phyloP scores from a whole-genome alignment of 768 basidiomycete genomes.

The Russula sp. region DNA sequence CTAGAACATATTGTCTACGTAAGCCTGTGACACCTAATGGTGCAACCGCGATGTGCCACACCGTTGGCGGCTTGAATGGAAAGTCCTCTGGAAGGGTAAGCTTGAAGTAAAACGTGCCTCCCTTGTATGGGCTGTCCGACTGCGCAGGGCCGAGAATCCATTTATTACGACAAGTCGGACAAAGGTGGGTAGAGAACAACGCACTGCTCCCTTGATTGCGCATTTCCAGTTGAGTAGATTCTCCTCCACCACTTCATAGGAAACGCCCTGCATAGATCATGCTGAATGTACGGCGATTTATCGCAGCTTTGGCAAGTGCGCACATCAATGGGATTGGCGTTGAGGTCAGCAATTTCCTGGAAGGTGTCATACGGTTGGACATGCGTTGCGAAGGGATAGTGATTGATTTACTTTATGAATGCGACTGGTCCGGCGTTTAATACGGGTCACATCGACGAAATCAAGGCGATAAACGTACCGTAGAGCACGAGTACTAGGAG shows the following conservation, averaged over 20 bases:
- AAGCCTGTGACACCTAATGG: not conserved
- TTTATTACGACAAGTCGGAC: slow-evolving; percentile 14
- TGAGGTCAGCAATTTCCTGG: slow-evolving; percentile 65
- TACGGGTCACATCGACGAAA: not conserved
- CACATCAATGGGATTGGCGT: slow-evolving; percentile 60
- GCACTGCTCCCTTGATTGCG: slow-evolving; percentile 64
- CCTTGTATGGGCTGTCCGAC: slow-evolving; percentile 78
- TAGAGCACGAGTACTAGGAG: not conserved
- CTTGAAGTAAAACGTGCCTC: slow-evolving; percentile 71
- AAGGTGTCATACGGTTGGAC: slow-evolving; percentile 1
- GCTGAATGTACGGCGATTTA: slow-evolving; percentile 12
- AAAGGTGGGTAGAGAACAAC: slow-evolving; percentile 32
- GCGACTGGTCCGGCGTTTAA: slow-evolving; percentile 40
- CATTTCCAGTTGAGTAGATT: slow-evolving; percentile 79
- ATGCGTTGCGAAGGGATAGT: not conserved
- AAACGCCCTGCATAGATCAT: slow-evolving; percentile 44
- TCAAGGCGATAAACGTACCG: slow-evolving; percentile 8
- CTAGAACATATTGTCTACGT: slow-evolving; percentile 34
- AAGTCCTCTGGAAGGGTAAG: slow-evolving; percentile 71
- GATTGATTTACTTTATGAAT: slow-evolving; percentile 56
- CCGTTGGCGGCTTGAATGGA: slow-evolving; percentile 82
- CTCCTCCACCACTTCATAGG: slow-evolving; percentile 57
- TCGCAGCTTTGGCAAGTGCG: slow-evolving; percentile 20
- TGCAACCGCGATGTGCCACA: slow-evolving; percentile 31
- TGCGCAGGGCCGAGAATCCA: slow-evolving; percentile 28